Conservation (phyloP, 129 eudicot species). For the Centrapalus pauciflorus region DNA sequence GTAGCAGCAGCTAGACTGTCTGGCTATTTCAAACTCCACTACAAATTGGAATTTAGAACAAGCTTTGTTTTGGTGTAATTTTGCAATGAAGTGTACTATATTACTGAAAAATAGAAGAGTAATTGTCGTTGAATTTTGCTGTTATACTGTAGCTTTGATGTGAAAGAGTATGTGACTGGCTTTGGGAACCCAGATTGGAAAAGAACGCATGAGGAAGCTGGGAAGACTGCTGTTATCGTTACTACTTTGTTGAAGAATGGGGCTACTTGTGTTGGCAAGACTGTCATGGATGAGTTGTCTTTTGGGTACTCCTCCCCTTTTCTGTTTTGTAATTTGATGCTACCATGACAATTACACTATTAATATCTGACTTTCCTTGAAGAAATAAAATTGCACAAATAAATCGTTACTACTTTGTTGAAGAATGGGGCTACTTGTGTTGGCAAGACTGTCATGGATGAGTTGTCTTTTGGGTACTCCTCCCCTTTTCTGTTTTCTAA, state of each 20-base stretch:
- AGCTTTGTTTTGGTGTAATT: conserved; percentile 4
- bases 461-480: conserved; percentile 70
- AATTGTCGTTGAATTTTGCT: background rate
- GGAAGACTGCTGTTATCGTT: conserved; percentile 71
- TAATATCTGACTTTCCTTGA: background rate
- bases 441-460: conserved; percentile 84
- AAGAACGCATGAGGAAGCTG: conserved; percentile 71
- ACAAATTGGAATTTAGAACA: too few species aligned
- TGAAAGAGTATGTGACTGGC: conserved; percentile 77
- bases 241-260: conserved; percentile 68
- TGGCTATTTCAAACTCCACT: too few species aligned
- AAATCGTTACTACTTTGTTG: conserved; percentile 40
- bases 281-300: conserved; percentile 71
- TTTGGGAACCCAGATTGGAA: conserved; percentile 85
- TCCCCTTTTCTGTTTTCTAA: too few species aligned
- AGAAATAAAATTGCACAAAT: background rate
- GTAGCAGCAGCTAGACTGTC: too few species aligned
- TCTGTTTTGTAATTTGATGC: background rate
- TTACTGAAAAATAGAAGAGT: background rate
- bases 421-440: conserved; percentile 79
- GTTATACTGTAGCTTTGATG: conserved; percentile 61
- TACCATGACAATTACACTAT: background rate
- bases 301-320: conserved; percentile 48
- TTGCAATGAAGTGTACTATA: background rate
- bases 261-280: conserved; percentile 83